These are phyloP conservation scores for Penicillium turbatum DNA, from an alignment of 495 filamentous ascomycete genomes.

Conservation along the genomic window DNA sequence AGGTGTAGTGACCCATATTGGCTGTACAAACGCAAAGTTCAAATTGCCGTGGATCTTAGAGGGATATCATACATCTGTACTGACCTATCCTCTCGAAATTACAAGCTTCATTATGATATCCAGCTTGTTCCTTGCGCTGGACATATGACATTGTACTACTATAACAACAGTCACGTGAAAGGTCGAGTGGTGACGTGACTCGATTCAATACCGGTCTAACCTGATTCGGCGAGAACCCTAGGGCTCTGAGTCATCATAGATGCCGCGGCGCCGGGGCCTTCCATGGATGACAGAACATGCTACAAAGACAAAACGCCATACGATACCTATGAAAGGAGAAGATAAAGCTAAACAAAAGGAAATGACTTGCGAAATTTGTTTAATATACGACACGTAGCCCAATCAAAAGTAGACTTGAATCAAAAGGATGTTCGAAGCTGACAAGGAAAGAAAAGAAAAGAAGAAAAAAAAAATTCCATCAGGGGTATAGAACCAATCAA, in stretches of 20 bases:
- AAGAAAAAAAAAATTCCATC: conserved; percentile 28
- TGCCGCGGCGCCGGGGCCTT: not conserved
- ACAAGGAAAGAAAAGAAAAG: not conserved
- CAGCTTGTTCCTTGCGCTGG: not conserved
- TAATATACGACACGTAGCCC: not conserved
- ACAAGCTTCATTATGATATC: too few relatives aligned
- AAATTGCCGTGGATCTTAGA: not conserved
- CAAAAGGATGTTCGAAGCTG: not conserved
- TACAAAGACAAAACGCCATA: not conserved
- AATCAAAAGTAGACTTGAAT: not conserved
- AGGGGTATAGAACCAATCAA: conserved; percentile 20
- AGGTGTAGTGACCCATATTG: not conserved
- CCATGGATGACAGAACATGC: not conserved
- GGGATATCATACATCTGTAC: too few relatives aligned
- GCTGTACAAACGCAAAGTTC: not conserved
- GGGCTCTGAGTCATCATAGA: conserved; percentile 12
- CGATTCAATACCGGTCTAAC: conserved; percentile 10
- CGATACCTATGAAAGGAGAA: not conserved
- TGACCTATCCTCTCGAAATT: too few relatives aligned
- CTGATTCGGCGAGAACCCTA: conserved; percentile 14
- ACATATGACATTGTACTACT: not conserved
- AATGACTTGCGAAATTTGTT: not conserved
- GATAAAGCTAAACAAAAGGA: not conserved
- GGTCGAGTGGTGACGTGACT: conserved; percentile 13
- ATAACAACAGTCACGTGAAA: conserved; percentile 13